Base-by-base conservation (phyloP, 306 rosid species). In the Urtica urens region DNA sequence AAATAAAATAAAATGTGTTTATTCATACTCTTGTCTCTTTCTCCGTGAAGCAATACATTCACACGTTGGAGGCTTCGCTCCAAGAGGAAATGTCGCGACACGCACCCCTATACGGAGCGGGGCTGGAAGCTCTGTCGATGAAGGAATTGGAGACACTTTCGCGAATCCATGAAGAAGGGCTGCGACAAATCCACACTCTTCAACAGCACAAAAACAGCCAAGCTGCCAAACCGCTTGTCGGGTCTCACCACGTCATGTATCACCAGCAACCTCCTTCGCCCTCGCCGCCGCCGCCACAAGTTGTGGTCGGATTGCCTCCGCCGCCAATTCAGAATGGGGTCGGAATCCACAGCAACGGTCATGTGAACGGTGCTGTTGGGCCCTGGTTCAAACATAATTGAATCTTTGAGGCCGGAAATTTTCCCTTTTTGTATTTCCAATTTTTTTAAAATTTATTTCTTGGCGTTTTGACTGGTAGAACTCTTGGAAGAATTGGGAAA, bases 31-130 rank as follows among this genome's bases (percentile, higher is more conserved):
- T 35, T 3, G 40, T 23, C 38, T 22, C 38, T 37, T 62, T 68
- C 59, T 67, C 21, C 31, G 50, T 73, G 87, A 85, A 92, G 99
- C 96, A 92, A 78, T 82, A 92, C 53, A 92, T 92, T 69, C 99
- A 85, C 74, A 71, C 87, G 10, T 83, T 85, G 1, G 94, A 85
- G 73, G 74, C 78, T 35, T 85, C 99, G 28, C 93, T 92, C 14
- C 87, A 82, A 62, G 99, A 92, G 74, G 99, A 92, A 78, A 85
- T 92, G 94, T 79, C 99, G 10, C 75, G 93, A 17, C 95, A 92
- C 61, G 99, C 96, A 45, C 96, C 99, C 59, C 66, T 92, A 3
- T 92, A 85, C 41, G 99, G 99, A 38, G 96, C 87, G 21, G 99
- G 99, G 51, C 68, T 92, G 65, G 96, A 92, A 64, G 92, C 94